These are phyloP conservation scores for Agastache rugosa DNA, from an alignment of 257 asterid species.

Conservation along the genomic window DNA sequence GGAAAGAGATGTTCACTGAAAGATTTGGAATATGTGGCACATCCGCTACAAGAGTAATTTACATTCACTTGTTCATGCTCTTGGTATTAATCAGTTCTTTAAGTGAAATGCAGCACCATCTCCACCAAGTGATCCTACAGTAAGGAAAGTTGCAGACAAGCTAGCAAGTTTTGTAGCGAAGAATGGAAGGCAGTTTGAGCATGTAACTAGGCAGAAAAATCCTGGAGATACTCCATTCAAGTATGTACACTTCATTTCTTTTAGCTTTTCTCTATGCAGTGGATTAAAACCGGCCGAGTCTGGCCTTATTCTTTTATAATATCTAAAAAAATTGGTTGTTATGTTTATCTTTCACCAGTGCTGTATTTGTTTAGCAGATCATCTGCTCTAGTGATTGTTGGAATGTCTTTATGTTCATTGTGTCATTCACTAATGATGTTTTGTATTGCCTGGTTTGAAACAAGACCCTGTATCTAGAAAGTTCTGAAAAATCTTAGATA, in stretches of 20 bases:
- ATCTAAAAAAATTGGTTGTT: background rate
- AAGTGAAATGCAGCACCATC: slow-evolving; percentile 97
- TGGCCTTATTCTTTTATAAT: background rate
- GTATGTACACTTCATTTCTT: slow-evolving; percentile 51
- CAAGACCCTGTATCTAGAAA: background rate
- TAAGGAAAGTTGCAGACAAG: slow-evolving; percentile 89
- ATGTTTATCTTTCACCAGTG: background rate
- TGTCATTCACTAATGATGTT: background rate
- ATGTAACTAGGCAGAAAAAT: slow-evolving; percentile 85
- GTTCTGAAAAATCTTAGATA: background rate
- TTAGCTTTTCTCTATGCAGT: slow-evolving; percentile 13
- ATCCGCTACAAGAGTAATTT: slow-evolving; percentile 89
- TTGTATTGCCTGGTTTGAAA: background rate
- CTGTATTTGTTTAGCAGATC: background rate
- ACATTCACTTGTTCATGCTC: slow-evolving; percentile 79
- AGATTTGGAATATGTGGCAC: slow-evolving; percentile 83
- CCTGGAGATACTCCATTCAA: slow-evolving; percentile 97
- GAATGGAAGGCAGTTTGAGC: slow-evolving; percentile 93
- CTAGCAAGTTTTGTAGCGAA: slow-evolving; percentile 97
- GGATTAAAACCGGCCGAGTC: background rate
- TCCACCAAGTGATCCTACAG: slow-evolving; percentile 94
- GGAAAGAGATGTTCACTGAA: slow-evolving; percentile 86
- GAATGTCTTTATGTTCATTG: background rate
- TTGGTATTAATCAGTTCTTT: slow-evolving; percentile 93
- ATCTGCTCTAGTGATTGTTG: background rate